Evolutionary conservation across 2,329 filamentous ascomycete genomes (phyloP).

Genomic region (Huntiella savannae): DNA sequence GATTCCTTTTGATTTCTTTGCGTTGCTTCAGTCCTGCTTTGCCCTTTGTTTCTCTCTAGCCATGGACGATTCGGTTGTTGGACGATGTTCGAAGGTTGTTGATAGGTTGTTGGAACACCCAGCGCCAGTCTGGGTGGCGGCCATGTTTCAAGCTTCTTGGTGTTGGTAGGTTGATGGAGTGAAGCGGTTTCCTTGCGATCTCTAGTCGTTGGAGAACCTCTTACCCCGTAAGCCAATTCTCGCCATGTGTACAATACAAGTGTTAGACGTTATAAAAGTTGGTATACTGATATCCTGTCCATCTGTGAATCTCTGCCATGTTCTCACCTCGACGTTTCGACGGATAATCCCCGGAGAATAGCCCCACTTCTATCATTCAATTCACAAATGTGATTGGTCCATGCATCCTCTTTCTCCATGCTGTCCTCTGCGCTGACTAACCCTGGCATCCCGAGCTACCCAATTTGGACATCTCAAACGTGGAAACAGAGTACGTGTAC

Average conservation of each 20-base stretch:
- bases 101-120: not conserved
- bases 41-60: not conserved
- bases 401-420: not conserved
- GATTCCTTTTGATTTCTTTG: constrained; percentile 1
- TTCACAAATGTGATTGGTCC: not conserved
- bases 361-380: constrained; percentile 2
- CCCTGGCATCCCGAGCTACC: not conserved
- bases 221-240: not conserved
- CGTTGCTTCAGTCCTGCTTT: not conserved
- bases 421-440: not conserved
- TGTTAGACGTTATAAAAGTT: constrained; percentile 11
- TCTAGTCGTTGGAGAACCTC: too few relatives aligned
- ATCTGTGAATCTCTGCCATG: not conserved
- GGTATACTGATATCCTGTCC: not conserved
- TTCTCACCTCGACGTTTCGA: not conserved
- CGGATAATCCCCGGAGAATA: constrained; percentile 1
- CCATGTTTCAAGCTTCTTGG: constrained; percentile 1
- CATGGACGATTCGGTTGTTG: not conserved
- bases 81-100: too few relatives aligned
- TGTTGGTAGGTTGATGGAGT: not conserved
- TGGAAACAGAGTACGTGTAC: constrained; percentile 9
- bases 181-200: not conserved
- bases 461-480: not conserved
- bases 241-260: constrained; percentile 12
- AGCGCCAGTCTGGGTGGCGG: constrained; percentile 6